A percentile compares a stretch with the other conserved stretches of the same genome.
phyloP scores from a whole-genome alignment of 495 filamentous ascomycete species.

The Penicillium silybi region DNA sequence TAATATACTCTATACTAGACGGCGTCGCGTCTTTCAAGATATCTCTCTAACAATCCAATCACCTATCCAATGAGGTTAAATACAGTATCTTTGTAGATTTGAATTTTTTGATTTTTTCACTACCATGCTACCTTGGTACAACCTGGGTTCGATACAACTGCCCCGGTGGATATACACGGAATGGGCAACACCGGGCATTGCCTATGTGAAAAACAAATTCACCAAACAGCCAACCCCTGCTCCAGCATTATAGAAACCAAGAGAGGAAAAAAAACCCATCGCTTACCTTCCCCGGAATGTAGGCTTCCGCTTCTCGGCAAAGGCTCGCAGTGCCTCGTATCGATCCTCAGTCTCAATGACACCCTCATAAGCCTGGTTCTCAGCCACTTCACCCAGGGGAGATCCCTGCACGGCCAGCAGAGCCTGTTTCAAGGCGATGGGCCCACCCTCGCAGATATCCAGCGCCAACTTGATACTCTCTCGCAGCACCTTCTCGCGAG shows the following conservation, averaged over 20 bases:
- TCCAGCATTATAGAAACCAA: neutral
- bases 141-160: too few species aligned
- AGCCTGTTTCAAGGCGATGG: slow-evolving; percentile 70
- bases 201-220: neutral
- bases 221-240: neutral
- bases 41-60: too few species aligned
- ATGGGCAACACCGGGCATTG: neutral
- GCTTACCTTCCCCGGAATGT: slow-evolving; percentile 63
- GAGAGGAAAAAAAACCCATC: neutral
- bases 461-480: slow-evolving; percentile 73
- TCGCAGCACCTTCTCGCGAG: slow-evolving; percentile 60
- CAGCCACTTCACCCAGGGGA: slow-evolving; percentile 57
- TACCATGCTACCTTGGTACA: too few species aligned
- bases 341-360: slow-evolving; percentile 82
- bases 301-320: slow-evolving; percentile 87
- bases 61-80: too few species aligned
- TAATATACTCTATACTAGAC: neutral
- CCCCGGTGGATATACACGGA: neutral
- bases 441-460: slow-evolving; percentile 84
- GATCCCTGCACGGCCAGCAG: slow-evolving; percentile 63
- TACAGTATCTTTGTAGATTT: too few species aligned
- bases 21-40: too few species aligned
- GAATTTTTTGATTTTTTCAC: too few species aligned
- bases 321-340: slow-evolving; percentile 79
- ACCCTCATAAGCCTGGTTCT: slow-evolving; percentile 73